Percentiles rank a stretch among this genome's conserved stretches.
phyloP scores from a whole-genome alignment of 2,329 filamentous ascomycete species.

The Polytolypa hystricis region DNA sequence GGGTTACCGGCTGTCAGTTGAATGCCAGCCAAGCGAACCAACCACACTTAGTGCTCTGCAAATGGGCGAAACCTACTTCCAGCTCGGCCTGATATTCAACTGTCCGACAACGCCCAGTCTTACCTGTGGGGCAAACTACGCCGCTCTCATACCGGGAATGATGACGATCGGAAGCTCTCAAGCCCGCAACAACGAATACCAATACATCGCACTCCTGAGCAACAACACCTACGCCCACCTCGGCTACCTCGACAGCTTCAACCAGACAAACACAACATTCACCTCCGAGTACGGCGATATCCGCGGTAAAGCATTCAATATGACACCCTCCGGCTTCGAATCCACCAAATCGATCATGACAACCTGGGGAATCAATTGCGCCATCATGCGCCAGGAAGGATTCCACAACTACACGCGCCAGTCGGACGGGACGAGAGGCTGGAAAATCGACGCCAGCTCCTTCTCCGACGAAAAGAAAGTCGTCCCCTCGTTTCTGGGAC shows the following conservation, averaged over 20 bases:
- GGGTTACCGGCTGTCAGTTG: no score
- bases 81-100: not conserved
- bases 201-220: not conserved
- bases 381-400: no score
- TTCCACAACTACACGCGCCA: no score
- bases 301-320: conserved; percentile 3
- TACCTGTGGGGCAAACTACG: conserved; percentile 7
- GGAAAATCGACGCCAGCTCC: no score
- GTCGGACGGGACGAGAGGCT: no score
- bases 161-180: conserved; percentile 5
- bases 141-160: conserved; percentile 8
- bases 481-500: no score
- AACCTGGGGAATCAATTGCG: conserved; percentile 8
- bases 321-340: conserved; percentile 4
- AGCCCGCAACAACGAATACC: conserved; percentile 4
- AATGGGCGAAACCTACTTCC: conserved; percentile 1
- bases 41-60: no score
- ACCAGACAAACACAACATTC: conserved; percentile 1
- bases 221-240: not conserved
- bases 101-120: not conserved
- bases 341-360: conserved; percentile 4
- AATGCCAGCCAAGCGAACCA: no score
- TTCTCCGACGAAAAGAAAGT: no score
- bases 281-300: conserved; percentile 1
- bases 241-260: conserved; percentile 2